These are phyloP conservation scores for Yamadazyma philogaea DNA, from an alignment of 805 yeast genomes.

Conservation along the genomic window DNA sequence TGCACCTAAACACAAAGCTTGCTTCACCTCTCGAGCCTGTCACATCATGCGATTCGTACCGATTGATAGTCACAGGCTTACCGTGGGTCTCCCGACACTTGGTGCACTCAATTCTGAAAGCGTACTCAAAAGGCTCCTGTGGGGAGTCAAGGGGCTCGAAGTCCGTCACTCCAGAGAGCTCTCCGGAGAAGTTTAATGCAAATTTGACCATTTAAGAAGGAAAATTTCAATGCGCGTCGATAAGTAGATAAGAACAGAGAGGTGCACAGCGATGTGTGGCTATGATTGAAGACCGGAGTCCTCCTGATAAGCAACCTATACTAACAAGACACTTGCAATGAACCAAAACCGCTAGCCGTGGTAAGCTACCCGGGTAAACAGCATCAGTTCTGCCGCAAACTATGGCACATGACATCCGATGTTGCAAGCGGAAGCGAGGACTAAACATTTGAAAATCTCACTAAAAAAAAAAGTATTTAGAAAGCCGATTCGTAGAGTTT, in stretches of 20 bases:
- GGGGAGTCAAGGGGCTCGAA: slow-evolving; percentile 60
- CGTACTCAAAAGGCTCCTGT: slow-evolving; percentile 65
- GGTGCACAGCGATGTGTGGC: neutral
- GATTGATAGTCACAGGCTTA: slow-evolving; percentile 65
- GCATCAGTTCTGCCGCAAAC: neutral
- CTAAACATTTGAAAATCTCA: neutral
- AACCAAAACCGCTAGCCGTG: too few relatives aligned
- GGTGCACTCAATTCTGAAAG: slow-evolving; percentile 71
- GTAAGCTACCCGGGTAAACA: too few relatives aligned
- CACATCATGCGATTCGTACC: slow-evolving; percentile 62
- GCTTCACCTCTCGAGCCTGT: slow-evolving; percentile 79
- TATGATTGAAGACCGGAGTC: too few relatives aligned
- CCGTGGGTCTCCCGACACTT: slow-evolving; percentile 76
- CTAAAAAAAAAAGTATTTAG: neutral
- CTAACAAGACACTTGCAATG: too few relatives aligned
- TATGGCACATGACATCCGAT: neutral
- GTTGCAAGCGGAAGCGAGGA: slow-evolving; percentile 5
- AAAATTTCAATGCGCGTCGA: slow-evolving; percentile 1
- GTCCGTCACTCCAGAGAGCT: slow-evolving; percentile 52
- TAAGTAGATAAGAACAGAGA: neutral
- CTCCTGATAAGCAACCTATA: too few relatives aligned
- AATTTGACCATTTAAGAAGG: slow-evolving; percentile 33
- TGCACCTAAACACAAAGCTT: slow-evolving; percentile 75
- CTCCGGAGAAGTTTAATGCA: slow-evolving; percentile 40
- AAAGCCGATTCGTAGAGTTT: slow-evolving; percentile 3